Percentiles rank a stretch among this genome's conserved stretches.
Conservation (phyloP, 2,329 filamentous ascomycete species). For the Alternaria alternata region DNA sequence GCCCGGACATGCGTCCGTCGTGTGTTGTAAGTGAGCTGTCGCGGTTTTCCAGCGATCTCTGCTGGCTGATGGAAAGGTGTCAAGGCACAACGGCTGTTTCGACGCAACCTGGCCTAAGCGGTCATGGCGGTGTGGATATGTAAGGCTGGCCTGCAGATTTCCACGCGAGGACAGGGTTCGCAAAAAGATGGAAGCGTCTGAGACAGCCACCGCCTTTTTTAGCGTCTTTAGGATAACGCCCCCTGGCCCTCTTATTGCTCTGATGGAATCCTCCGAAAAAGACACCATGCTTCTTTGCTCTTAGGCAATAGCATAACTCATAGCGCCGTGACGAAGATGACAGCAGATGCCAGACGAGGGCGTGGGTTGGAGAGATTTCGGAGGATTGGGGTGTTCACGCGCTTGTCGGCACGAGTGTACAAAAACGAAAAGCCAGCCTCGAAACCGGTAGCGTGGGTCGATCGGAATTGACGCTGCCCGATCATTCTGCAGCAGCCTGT, state of each 20-base stretch:
- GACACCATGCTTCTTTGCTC: conserved; percentile 24
- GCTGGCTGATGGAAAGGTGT: conserved; percentile 32
- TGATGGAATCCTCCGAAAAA: conserved; percentile 39
- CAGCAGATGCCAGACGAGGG: conserved; percentile 17
- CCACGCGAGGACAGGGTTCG: conserved; percentile 50
- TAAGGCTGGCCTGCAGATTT: conserved; percentile 50
- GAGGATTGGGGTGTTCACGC: conserved; percentile 19
- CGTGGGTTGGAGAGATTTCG: conserved; percentile 27
- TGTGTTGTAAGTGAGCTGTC: conserved; percentile 42
- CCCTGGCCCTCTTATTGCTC: conserved; percentile 36
- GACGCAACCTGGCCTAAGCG: conserved; percentile 29
- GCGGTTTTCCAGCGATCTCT: conserved; percentile 22
- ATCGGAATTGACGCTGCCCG: conserved; percentile 31
- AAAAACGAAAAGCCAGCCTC: conserved; percentile 9
- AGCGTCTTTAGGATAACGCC: conserved; percentile 42
- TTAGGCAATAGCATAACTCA: conserved; percentile 19
- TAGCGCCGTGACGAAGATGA: conserved; percentile 18
- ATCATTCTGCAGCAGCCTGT: conserved; percentile 22
- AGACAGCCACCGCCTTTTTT: conserved; percentile 47
- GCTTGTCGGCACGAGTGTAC: conserved; percentile 12
- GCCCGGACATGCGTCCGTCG: conserved; percentile 37
- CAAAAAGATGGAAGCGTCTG: conserved; percentile 34
- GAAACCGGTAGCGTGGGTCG: conserved; percentile 13
- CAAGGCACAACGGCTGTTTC: conserved; percentile 48
- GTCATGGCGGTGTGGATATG: conserved; percentile 40